phyloP scores from a whole-genome alignment of 768 basidiomycete genomes.

The Ramaria sp. region DNA sequence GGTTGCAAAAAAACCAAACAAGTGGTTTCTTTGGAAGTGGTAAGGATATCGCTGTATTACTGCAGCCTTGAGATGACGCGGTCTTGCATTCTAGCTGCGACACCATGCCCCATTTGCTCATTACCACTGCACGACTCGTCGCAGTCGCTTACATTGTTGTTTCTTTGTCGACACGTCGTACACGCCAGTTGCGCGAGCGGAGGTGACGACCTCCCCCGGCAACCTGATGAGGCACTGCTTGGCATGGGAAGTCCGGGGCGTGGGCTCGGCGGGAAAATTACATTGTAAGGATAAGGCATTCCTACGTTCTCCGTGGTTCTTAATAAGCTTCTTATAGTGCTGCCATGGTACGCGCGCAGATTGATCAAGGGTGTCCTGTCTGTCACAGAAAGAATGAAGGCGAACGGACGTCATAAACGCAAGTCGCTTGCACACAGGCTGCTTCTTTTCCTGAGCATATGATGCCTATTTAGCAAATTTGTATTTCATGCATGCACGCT shows the following conservation, averaged over 20 bases:
- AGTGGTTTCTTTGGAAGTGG: conserved; percentile 70
- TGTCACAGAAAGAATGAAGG: conserved; percentile 56
- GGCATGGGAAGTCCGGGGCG: conserved; percentile 30
- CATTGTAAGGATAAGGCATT: conserved; percentile 40
- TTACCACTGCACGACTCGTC: conserved; percentile 46
- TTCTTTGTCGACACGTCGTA: conserved; percentile 81
- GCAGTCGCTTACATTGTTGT: conserved; percentile 57
- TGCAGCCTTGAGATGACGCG: not conserved
- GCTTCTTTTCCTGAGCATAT: no score
- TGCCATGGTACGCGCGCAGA: conserved; percentile 53
- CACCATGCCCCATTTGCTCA: conserved; percentile 56
- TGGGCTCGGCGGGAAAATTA: conserved; percentile 62
- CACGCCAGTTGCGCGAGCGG: conserved; percentile 73
- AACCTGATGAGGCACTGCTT: conserved; percentile 44
- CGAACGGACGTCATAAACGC: conserved; percentile 13
- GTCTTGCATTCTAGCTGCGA: conserved; percentile 37
- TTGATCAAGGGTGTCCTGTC: conserved; percentile 67
- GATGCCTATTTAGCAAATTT: no score
- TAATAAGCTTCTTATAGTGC: conserved; percentile 34
- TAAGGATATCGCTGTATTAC: conserved; percentile 25
- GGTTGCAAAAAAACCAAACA: conserved; percentile 66
- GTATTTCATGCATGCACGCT: no score
- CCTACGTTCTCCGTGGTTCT: not conserved
- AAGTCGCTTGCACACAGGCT: no score
- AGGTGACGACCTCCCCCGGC: conserved; percentile 48